Evolutionary conservation across 768 basidiomycete genomes (phyloP).

Genomic region (Amyloporia xantha): DNA sequence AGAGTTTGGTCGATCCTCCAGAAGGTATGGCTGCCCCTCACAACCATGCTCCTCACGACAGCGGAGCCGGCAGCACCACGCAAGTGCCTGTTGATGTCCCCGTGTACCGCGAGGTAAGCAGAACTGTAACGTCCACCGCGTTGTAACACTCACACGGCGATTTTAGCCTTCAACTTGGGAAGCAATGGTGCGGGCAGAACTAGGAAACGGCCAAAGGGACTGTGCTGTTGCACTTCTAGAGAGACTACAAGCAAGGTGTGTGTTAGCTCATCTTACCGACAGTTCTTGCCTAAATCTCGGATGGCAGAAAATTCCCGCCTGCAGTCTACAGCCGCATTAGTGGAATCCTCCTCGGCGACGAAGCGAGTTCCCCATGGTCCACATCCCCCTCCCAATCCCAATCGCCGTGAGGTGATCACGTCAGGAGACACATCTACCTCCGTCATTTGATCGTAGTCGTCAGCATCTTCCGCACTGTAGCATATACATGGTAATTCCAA

Average conservation of each 20-base stretch:
- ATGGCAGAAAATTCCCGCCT: slow-evolving; percentile 64
- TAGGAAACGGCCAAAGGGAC: slow-evolving; percentile 68
- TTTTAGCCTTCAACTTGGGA: slow-evolving; percentile 87
- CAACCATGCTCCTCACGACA: slow-evolving; percentile 75
- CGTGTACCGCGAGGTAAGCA: slow-evolving; percentile 75
- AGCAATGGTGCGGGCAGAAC: slow-evolving; percentile 89
- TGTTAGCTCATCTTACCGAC: slow-evolving; percentile 5
- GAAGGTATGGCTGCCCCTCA: slow-evolving; percentile 81
- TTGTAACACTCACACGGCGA: background rate
- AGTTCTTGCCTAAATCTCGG: slow-evolving; percentile 7
- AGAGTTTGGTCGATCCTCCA: slow-evolving; percentile 71
- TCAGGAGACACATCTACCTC: too few species aligned
- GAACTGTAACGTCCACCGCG: too few species aligned
- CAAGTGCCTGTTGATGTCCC: slow-evolving; percentile 41
- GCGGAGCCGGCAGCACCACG: slow-evolving; percentile 26
- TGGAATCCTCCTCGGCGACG: slow-evolving; percentile 66
- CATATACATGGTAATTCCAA: background rate
- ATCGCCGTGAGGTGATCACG: too few species aligned
- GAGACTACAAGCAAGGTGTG: slow-evolving; percentile 66
- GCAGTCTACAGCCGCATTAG: slow-evolving; percentile 77
- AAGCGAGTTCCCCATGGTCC: slow-evolving; percentile 39
- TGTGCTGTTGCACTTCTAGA: slow-evolving; percentile 63
- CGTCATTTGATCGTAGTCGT: too few species aligned
- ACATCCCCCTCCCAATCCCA: background rate
- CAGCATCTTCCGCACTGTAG: background rate